A percentile compares a stretch with the other conserved stretches of the same genome.
Evolutionary conservation across 768 basidiomycete species (phyloP).

Genomic region (Clavulina sp.): DNA sequence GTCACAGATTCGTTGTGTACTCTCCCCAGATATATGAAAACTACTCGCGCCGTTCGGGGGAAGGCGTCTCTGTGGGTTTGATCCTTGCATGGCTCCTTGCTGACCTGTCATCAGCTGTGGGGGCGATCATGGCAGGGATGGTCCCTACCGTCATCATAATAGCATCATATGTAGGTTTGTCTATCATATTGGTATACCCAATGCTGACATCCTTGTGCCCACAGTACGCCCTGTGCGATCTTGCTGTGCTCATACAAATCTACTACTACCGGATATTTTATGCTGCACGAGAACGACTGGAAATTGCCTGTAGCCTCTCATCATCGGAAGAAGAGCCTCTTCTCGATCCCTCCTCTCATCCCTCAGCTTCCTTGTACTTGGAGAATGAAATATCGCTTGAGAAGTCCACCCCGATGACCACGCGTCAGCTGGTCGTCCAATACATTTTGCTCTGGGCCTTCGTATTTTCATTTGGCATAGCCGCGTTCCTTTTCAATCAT

Average conservation of each 20-base stretch:
- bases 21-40: conserved; percentile 85
- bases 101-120: conserved; percentile 57
- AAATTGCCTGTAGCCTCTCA: neutral
- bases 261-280: conserved; percentile 58
- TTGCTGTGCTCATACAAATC: conserved; percentile 63
- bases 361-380: neutral
- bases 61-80: conserved; percentile 75
- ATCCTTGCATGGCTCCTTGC: conserved; percentile 70
- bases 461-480: conserved; percentile 49
- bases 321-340: too few species aligned
- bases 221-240: conserved; percentile 79
- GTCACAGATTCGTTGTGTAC: conserved; percentile 68
- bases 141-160: conserved; percentile 80
- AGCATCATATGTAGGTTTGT: conserved; percentile 57
- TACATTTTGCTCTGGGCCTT: conserved; percentile 38
- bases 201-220: conserved; percentile 1
- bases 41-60: conserved; percentile 71
- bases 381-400: too few species aligned
- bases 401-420: too few species aligned
- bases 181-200: neutral
- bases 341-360: neutral
- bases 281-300: neutral
- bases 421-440: too few species aligned
- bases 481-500: conserved; percentile 27
- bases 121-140: conserved; percentile 54